Conservation (phyloP, 1,284 basidiomycete species). For the Rhodotorula sp. region DNA sequence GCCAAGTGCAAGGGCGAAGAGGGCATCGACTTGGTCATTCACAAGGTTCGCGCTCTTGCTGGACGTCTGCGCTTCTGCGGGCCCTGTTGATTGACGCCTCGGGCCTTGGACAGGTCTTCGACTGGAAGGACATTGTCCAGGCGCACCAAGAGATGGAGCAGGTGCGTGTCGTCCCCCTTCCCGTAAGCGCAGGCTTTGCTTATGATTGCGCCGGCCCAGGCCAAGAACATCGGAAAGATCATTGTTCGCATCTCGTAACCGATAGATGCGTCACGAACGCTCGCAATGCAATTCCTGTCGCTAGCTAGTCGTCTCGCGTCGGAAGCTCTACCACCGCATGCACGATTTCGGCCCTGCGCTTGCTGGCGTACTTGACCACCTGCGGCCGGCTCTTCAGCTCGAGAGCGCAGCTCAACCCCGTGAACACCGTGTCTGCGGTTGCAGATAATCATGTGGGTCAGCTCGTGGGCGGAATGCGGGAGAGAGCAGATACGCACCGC, state of each 20-base stretch:
- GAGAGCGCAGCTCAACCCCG: conserved; percentile 54
- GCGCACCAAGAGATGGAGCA: conserved; percentile 86
- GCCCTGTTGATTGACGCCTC: too few relatives aligned
- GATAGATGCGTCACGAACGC: not conserved
- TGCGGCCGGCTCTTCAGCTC: conserved; percentile 41
- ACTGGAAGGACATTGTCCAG: conserved; percentile 77
- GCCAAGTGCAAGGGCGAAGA: conserved; percentile 52
- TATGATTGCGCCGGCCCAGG: conserved; percentile 44
- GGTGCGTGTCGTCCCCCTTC: not conserved
- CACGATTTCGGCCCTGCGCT: conserved; percentile 25
- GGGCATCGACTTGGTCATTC: conserved; percentile 70
- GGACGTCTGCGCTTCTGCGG: not conserved
- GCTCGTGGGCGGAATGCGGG: not conserved
- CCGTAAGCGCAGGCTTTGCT: not conserved
- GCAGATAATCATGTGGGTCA: not conserved
- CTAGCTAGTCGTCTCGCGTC: not conserved
- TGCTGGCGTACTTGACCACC: conserved; percentile 34
- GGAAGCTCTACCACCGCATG: conserved; percentile 3
- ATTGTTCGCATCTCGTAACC: conserved; percentile 25
- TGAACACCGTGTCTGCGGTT: conserved; percentile 50
- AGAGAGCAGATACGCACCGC: conserved; percentile 46
- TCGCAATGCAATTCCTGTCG: too few relatives aligned
- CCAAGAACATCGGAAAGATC: conserved; percentile 60
- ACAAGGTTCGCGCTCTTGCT: conserved; percentile 59
- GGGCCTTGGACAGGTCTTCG: conserved; percentile 61